A percentile compares a stretch with the other conserved stretches of the same genome.
Evolutionary conservation across 1,139 yeast genomes (phyloP).

Genomic region (Kodamaea anthophila): DNA sequence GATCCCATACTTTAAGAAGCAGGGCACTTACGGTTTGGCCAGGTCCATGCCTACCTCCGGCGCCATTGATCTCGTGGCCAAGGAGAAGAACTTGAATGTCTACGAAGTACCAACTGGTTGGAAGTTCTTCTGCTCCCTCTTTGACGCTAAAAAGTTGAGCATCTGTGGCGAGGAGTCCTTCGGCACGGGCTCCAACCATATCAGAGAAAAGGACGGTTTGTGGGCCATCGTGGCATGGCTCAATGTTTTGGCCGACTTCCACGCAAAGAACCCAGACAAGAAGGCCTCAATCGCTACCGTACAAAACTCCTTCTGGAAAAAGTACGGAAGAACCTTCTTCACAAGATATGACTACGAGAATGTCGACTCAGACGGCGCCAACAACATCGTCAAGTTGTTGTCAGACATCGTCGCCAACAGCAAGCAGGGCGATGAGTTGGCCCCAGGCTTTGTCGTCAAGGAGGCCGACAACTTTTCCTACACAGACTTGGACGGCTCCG

Average conservation of each 20-base stretch:
- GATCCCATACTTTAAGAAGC: conserved; percentile 84
- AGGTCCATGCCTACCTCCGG: conserved; percentile 97
- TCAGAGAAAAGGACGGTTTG: conserved; percentile 94
- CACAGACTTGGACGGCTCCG: conserved; percentile 92
- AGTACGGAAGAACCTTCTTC: conserved; percentile 96
- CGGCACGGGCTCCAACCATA: conserved; percentile 96
- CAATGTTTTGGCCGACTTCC: conserved; percentile 82
- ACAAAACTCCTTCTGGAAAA: conserved; percentile 82
- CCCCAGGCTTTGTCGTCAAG: conserved; percentile 45
- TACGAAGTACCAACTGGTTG: conserved; percentile 99
- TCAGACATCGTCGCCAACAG: conserved; percentile 28
- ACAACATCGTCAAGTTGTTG: conserved; percentile 57
- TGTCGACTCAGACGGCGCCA: conserved; percentile 72
- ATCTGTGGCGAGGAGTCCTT: conserved; percentile 98
- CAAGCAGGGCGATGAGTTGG: conserved; percentile 38
- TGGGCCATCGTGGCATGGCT: conserved; percentile 99
- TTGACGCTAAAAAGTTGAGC: conserved; percentile 86
- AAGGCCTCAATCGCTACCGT: conserved; percentile 66
- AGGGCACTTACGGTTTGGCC: conserved; percentile 91
- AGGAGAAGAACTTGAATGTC: conserved; percentile 61
- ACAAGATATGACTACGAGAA: conserved; percentile 94
- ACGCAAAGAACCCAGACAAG: conserved; percentile 51
- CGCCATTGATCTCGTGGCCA: conserved; percentile 90
- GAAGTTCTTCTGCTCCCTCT: conserved; percentile 95
- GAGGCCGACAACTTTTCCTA: conserved; percentile 89